A percentile compares a stretch with the other conserved stretches of the same genome.
Conservation (phyloP, 2,329 filamentous ascomycete genomes). For the Aspergillus novofumigatus region DNA sequence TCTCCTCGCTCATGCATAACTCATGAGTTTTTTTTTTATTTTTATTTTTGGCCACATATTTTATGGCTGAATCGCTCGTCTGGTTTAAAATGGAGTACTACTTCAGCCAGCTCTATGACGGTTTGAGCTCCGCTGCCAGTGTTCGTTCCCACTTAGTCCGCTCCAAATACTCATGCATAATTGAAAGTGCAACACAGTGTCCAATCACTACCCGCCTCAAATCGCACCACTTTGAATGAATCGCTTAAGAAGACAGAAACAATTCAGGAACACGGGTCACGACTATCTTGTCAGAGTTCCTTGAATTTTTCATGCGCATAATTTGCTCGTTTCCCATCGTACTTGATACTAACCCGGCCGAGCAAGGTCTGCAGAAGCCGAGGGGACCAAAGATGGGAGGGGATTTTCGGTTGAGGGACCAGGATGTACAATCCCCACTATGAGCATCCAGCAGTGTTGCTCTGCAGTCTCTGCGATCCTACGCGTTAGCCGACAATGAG, state of each 20-base stretch:
- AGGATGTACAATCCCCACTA: not conserved
- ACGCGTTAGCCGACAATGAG: not conserved
- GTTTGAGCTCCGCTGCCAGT: not conserved
- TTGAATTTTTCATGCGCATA: not conserved
- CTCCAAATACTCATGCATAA: constrained; percentile 1
- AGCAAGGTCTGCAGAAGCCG: not conserved
- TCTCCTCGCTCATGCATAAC: not conserved
- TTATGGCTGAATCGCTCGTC: not conserved
- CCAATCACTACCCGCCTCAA: constrained; percentile 20
- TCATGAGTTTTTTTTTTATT: not conserved
- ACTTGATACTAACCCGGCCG: not conserved
- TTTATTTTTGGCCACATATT: not conserved
- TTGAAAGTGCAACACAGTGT: constrained; percentile 9
- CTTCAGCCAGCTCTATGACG: not conserved
- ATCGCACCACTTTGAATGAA: constrained; percentile 6
- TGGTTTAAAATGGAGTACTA: not conserved
- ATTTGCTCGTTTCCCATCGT: not conserved
- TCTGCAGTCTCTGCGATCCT: not conserved
- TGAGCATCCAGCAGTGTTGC: not conserved
- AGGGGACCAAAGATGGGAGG: not conserved
- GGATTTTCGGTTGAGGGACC: not conserved
- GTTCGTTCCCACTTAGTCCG: not conserved
- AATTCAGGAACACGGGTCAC: not conserved
- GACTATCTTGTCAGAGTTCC: not conserved
- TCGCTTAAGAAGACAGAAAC: not conserved